Percentiles rank a stretch among this genome's conserved stretches.
phyloP scores from a whole-genome alignment of 805 yeast species.

The Kuraishia cidri region DNA sequence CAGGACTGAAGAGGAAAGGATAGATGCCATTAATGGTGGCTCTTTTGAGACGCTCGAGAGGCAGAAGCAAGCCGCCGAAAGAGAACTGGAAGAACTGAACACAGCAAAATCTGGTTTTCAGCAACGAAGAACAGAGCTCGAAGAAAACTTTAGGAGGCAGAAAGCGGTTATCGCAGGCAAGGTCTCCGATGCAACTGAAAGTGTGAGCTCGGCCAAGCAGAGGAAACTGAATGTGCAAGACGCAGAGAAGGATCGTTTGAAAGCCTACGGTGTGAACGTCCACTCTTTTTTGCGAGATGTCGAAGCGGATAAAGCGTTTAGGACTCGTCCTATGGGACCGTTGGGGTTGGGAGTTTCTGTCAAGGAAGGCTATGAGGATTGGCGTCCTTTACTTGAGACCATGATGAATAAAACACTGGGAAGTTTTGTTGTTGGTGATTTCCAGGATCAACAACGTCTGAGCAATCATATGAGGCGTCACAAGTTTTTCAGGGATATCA shows the following conservation, averaged over 20 bases:
- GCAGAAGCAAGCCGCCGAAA: conserved; percentile 4
- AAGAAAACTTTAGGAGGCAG: conserved; percentile 6
- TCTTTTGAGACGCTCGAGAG: conserved; percentile 1
- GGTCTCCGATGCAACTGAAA: too few species aligned
- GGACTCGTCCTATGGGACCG: conserved; percentile 67
- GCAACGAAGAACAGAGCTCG: background rate
- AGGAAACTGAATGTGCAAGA: background rate
- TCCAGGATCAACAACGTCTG: conserved; percentile 44
- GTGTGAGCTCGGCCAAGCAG: too few species aligned
- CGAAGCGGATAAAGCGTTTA: conserved; percentile 26
- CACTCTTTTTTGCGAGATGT: conserved; percentile 31
- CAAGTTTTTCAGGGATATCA: conserved; percentile 26
- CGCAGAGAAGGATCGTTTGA: conserved; percentile 23
- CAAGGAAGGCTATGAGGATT: conserved; percentile 40
- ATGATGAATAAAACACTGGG: conserved; percentile 38
- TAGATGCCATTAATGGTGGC: conserved; percentile 2
- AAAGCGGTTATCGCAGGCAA: too few species aligned
- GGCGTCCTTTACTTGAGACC: conserved; percentile 56
- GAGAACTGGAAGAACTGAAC: background rate
- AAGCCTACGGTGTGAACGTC: conserved; percentile 44
- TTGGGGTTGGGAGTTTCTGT: conserved; percentile 55
- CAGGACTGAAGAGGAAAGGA: background rate
- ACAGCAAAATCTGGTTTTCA: conserved; percentile 4
- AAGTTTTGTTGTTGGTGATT: conserved; percentile 60
- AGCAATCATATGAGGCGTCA: conserved; percentile 21